These are phyloP conservation scores for Myriosclerotinia duriaeana DNA, from an alignment of 2,329 filamentous ascomycete species.

Conservation along the genomic window DNA sequence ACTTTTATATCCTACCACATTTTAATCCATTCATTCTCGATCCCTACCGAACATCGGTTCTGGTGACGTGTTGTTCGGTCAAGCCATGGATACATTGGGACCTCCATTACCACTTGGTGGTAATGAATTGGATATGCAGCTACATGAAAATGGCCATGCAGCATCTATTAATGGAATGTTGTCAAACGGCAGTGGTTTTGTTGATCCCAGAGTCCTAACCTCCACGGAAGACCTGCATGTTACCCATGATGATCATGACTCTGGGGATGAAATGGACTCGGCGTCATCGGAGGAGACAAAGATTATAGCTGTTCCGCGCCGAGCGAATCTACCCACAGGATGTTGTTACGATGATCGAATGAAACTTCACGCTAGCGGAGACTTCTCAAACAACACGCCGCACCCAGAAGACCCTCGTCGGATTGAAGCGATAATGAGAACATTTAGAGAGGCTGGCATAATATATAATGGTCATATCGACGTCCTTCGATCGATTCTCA, in stretches of 20 bases:
- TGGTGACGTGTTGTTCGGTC: neutral
- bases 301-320: slow-evolving; percentile 23
- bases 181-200: slow-evolving; percentile 30
- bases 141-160: slow-evolving; percentile 26
- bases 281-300: slow-evolving; percentile 25
- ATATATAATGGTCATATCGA: slow-evolving; percentile 62
- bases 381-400: slow-evolving; percentile 69
- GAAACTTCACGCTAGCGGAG: slow-evolving; percentile 89
- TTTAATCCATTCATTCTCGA: neutral
- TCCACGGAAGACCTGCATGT: slow-evolving; percentile 25
- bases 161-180: slow-evolving; percentile 18
- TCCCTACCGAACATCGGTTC: neutral
- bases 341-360: slow-evolving; percentile 92
- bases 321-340: slow-evolving; percentile 59
- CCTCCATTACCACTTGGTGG: slow-evolving; percentile 25
- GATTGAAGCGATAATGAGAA: slow-evolving; percentile 90
- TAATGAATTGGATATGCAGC: slow-evolving; percentile 30
- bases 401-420: slow-evolving; percentile 93
- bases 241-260: slow-evolving; percentile 23
- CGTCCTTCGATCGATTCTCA: slow-evolving; percentile 53
- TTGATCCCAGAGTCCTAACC: slow-evolving; percentile 34
- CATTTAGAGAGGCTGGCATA: slow-evolving; percentile 77
- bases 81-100: slow-evolving; percentile 11
- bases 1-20: neutral
- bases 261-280: slow-evolving; percentile 26